Evolutionary conservation across 2,329 filamentous ascomycete genomes (phyloP).

Genomic region (Graphilbum sp.): DNA sequence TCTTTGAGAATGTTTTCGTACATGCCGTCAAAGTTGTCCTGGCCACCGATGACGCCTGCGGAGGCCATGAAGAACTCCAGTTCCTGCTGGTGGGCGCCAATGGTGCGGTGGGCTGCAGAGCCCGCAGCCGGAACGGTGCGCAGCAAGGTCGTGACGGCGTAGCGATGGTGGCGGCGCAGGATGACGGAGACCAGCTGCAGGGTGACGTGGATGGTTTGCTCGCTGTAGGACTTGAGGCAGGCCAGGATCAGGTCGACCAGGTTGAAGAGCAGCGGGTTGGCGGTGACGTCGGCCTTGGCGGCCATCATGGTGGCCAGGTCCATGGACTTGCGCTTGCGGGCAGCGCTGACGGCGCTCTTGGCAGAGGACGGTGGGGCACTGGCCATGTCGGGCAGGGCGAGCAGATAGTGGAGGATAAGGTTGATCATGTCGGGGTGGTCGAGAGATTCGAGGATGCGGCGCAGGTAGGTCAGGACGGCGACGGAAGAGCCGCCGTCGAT

Average conservation of each 20-base stretch:
- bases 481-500: conserved; percentile 93
- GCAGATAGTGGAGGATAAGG: conserved; percentile 79
- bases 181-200: conserved; percentile 77
- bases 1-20: conserved; percentile 61
- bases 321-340: conserved; percentile 74
- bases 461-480: conserved; percentile 84
- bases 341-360: conserved; percentile 41
- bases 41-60: conserved; percentile 50
- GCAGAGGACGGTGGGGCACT: conserved; percentile 14
- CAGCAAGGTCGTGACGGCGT: conserved; percentile 63
- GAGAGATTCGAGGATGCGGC: conserved; percentile 75
- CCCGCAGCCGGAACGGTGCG: conserved; percentile 39
- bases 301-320: conserved; percentile 70
- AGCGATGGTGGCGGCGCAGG: conserved; percentile 71
- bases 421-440: conserved; percentile 91
- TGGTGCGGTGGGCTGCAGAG: conserved; percentile 34
- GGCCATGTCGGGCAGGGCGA: conserved; percentile 55
- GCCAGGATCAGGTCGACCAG: conserved; percentile 79
- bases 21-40: conserved; percentile 53
- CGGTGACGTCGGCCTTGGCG: conserved; percentile 53
- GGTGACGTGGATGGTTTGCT: conserved; percentile 80
- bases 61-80: conserved; percentile 54
- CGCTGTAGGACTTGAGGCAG: conserved; percentile 67
- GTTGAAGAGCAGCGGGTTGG: conserved; percentile 79
- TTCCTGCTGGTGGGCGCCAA: conserved; percentile 60